Base-by-base conservation (phyloP, 495 filamentous ascomycete genomes). In the Penicillium roqueforti region DNA sequence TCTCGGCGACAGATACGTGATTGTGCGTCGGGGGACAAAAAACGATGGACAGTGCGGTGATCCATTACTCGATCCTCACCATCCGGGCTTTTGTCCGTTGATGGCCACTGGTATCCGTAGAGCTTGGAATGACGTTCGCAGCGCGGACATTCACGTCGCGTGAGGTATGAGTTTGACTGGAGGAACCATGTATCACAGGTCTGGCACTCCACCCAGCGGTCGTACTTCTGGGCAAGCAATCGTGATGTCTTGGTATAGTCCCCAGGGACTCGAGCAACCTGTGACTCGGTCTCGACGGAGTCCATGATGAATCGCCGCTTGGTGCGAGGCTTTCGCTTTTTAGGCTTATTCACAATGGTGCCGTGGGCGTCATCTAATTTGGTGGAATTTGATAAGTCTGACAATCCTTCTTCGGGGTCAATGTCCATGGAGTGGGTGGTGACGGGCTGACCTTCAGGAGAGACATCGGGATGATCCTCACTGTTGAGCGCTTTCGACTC, bases 121-220 rank as follows among this genome's bases (percentile, higher is more conserved):
- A 99, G 76, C 69, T 95, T 97, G 23, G 88, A 92, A 60, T 99
- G 93, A 0, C 95, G 80, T 73, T 97, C 95, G 70, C 93, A 99
- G 16, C 95, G 83, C 9, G 87, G 89, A 65, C 93, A 99, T 25
- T 87, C 86, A 20, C 83, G 80, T 14, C 87, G 84, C 2, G 92
- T 95, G 50, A 84, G 84, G 67, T 93, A 97, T 2, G 86, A 90
- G 60, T 97, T 87, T 16, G 78, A 75, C 60, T 98, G 92, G 1
- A 97, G 84, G 61, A 97, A 99, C 54, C 83, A 80, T 1, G 77
- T 71, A 16, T 81, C 80, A 73, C 93, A 99, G 40, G 86, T 87
- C 46, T 82, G 87, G 67, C 93, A 98, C 48, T 85, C 80, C 32
- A 95, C 86, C 91, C 91, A 96, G 16, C 87, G 87, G 50, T 83